These are phyloP conservation scores for Dioszegia aurantiaca DNA, from an alignment of 768 basidiomycete genomes.

Conservation along the genomic window DNA sequence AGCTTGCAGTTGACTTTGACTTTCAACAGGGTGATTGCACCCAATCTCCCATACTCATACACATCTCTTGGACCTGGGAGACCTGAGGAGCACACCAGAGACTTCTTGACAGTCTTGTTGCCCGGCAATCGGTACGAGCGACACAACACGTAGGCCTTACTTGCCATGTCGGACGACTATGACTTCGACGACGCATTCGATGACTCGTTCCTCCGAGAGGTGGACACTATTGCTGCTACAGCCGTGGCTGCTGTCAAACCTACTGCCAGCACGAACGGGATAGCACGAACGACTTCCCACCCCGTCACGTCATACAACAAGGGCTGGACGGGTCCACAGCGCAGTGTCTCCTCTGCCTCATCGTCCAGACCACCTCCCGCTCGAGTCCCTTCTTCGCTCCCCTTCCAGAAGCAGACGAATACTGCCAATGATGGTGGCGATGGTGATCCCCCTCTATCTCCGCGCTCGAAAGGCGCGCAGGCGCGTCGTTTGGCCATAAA, in stretches of 20 bases:
- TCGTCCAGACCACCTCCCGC: background rate
- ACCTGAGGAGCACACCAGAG: no score
- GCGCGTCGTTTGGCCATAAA: constrained; percentile 1
- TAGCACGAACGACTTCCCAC: background rate
- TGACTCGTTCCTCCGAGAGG: constrained; percentile 38
- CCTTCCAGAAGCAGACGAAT: background rate
- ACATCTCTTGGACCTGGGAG: no score
- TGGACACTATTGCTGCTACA: constrained; percentile 37
- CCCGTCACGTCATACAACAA: constrained; percentile 11
- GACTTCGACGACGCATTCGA: constrained; percentile 42
- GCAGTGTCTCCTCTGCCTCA: constrained; percentile 10
- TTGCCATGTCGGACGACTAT: constrained; percentile 44
- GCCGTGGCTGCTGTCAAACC: background rate
- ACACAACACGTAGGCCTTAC: no score
- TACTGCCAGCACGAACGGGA: background rate
- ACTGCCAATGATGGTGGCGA: background rate
- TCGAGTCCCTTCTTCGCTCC: background rate
- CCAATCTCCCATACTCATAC: no score
- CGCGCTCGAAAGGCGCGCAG: background rate
- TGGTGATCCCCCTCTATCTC: constrained; percentile 3
- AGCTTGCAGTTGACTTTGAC: constrained; percentile 2
- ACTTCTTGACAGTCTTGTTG: no score
- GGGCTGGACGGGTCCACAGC: constrained; percentile 28
- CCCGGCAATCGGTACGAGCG: no score
- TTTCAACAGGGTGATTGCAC: background rate